Evolutionary conservation across 225 moss, liverwort and hornwort genomes (phyloP), one percentile per base, ranked within the genome.

Genomic region (Climacium dendroides): DNA sequence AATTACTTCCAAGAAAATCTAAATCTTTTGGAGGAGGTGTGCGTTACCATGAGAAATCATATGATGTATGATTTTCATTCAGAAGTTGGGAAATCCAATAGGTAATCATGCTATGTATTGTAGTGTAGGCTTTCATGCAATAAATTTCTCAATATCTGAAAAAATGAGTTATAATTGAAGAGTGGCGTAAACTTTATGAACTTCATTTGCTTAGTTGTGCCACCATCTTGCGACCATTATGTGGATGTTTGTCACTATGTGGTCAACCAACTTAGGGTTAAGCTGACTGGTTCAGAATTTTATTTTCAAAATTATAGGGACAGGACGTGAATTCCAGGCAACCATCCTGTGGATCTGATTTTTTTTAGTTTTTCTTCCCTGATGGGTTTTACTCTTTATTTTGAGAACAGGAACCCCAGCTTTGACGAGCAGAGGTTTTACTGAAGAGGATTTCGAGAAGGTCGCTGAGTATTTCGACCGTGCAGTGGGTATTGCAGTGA

Each of bases 381-480:
- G 30, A 91, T 32, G 15, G 50, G 72, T 69, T 25, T 43, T 64
- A 10, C 35, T 81, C 57, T 71, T 81, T 2, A 6, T 45, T 78
- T 32, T 26, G 82, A 41, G 12, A 48, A 57, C 96, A 96, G 96
- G 97, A 85, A 97, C 98, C 84, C 98, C 98, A 87, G 98, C 98
- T 30, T 92, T 98, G 74, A 98, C 98, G 17, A 97, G 97, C 74
- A 93, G 98, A 90, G 98, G 98, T 45, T 97, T 98, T 53, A 92
- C 93, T n/a, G 98, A 98, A 88, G 97, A 98, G 19, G 98, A 98
- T 82, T 98, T 97, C 74, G 97, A 98, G 88, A 98, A 98, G 87
- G 98, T 98, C 23, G 97, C 98, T 2, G 95, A 97, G 55, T 97
- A 89, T 64, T 97, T 98, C 70, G 93, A 98, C 90, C 86, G 89